Evolutionary conservation across 371 early-diverging fungal species (phyloP).

Genomic region (Lichtheimia ornata): DNA sequence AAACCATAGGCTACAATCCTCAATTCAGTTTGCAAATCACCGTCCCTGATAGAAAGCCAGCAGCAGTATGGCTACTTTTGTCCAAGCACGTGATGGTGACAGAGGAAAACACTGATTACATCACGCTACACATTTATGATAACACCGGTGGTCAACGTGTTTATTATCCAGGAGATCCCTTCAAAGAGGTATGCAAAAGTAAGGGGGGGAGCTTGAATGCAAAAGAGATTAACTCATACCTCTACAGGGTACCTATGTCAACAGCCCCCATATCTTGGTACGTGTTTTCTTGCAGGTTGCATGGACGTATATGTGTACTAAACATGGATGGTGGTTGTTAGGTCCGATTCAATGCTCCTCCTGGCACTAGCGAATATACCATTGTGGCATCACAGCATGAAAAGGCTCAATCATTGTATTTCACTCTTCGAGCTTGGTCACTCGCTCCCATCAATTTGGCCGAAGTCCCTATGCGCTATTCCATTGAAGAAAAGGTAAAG

Average conservation of each 20-base stretch:
- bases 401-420: constrained; percentile 67
- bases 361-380: constrained; percentile 65
- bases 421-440: constrained; percentile 74
- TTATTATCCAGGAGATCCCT: constrained; percentile 75
- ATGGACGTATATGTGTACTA: not conserved
- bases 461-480: constrained; percentile 66
- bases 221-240: not conserved
- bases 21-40: constrained; percentile 69
- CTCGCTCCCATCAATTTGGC: constrained; percentile 64
- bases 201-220: not conserved
- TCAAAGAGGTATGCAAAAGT: constrained; percentile 43
- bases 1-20: constrained; percentile 64
- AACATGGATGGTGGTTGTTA: constrained; percentile 11
- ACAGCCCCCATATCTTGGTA: constrained; percentile 82
- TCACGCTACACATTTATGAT: constrained; percentile 81
- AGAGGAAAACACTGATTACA: constrained; percentile 83
- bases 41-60: constrained; percentile 56
- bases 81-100: constrained; percentile 82
- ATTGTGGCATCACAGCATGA: constrained; percentile 83
- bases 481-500: constrained; percentile 60
- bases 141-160: constrained; percentile 71
- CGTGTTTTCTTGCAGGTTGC: constrained; percentile 2
- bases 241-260: constrained; percentile 75
- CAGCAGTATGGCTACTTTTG: constrained; percentile 77
- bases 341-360: constrained; percentile 70